A percentile compares a stretch with the other conserved stretches of the same genome.
Evolutionary conservation across 345 rosid genomes (phyloP).

Genomic region (Nephelium lappaceum): DNA sequence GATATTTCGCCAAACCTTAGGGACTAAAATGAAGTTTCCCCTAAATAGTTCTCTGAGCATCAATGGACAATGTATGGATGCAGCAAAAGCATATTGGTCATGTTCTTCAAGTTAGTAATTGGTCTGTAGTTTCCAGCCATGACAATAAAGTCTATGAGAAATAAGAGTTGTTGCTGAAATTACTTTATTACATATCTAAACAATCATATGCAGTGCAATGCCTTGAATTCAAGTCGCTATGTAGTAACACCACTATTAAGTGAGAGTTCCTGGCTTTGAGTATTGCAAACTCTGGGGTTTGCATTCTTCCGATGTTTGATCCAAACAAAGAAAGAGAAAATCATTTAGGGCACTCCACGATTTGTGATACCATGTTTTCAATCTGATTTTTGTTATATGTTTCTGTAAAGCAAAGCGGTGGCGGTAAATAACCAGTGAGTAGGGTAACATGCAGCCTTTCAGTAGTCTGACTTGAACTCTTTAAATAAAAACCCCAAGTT

Average conservation of each 20-base stretch:
- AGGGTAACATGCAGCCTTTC: neutral
- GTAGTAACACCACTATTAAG: neutral
- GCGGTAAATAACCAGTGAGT: neutral
- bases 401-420: neutral
- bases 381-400: neutral
- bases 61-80: neutral
- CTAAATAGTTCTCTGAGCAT: neutral
- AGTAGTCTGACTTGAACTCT: neutral
- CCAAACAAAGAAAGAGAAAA: neutral
- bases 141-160: neutral
- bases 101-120: neutral
- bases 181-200: neutral
- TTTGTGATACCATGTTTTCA: neutral
- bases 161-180: neutral
- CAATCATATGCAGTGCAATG: neutral
- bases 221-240: neutral
- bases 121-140: neutral
- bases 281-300: neutral
- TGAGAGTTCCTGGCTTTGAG: neutral
- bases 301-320: neutral
- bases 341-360: neutral
- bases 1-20: no score
- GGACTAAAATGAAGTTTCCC: no score
- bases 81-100: neutral
- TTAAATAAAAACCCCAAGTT: neutral